A percentile compares a stretch with the other conserved stretches of the same genome.
phyloP scores from a whole-genome alignment of 768 basidiomycete species.

The Mycena kentingensis region DNA sequence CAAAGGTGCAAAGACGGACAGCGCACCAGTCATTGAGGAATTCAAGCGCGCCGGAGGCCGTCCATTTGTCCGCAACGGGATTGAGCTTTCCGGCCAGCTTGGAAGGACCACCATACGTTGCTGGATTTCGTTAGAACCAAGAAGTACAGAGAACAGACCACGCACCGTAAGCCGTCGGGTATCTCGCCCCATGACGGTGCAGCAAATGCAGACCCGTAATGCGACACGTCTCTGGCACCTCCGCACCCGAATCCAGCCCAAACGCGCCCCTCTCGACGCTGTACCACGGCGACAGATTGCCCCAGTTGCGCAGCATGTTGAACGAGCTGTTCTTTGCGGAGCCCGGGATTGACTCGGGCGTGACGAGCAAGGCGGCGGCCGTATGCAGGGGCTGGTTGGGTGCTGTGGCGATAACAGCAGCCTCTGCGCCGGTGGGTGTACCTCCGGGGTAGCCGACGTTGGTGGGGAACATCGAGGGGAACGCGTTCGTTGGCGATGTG shows the following conservation, averaged over 20 bases:
- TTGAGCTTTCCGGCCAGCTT: slow-evolving; percentile 59
- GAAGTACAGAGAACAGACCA: slow-evolving; percentile 15
- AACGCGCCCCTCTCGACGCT: slow-evolving; percentile 66
- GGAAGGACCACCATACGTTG: slow-evolving; percentile 62
- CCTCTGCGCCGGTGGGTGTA: slow-evolving; percentile 80
- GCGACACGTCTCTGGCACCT: slow-evolving; percentile 67
- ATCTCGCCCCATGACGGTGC: slow-evolving; percentile 81
- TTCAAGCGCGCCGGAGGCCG: slow-evolving; percentile 59
- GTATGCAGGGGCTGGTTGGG: slow-evolving; percentile 80
- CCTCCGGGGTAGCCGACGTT: slow-evolving; percentile 75
- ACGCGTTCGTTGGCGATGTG: slow-evolving; percentile 67
- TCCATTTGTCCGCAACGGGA: slow-evolving; percentile 57
- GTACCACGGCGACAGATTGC: slow-evolving; percentile 86
- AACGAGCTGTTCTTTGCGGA: slow-evolving; percentile 43
- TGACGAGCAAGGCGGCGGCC: slow-evolving; percentile 64
- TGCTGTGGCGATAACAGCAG: slow-evolving; percentile 70
- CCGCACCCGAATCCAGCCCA: slow-evolving; percentile 72
- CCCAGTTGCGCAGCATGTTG: slow-evolving; percentile 77
- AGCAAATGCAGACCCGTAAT: slow-evolving; percentile 77
- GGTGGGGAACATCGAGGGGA: slow-evolving; percentile 75
- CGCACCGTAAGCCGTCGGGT: slow-evolving; percentile 67
- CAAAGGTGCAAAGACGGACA: slow-evolving; percentile 5
- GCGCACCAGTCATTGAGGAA: slow-evolving; percentile 85
- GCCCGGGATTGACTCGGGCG: slow-evolving; percentile 41
- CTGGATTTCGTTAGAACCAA: slow-evolving; percentile 33